Evolutionary conservation across 2,329 filamentous ascomycete genomes (phyloP).

Genomic region (Coniochaeta sp.): DNA sequence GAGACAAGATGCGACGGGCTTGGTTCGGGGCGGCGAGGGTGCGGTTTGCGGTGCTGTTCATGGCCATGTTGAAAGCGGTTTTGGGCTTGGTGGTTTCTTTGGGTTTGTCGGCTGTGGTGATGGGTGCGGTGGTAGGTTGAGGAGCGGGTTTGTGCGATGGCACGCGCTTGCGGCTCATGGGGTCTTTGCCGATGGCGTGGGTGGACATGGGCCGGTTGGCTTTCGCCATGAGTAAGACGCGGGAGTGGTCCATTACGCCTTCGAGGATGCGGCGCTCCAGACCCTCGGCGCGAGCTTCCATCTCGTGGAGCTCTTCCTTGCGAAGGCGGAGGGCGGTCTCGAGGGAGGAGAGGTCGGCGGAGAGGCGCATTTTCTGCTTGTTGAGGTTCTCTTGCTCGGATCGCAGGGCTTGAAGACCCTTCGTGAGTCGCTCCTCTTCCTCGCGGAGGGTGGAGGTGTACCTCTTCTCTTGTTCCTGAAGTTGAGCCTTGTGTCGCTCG

Average conservation of each 20-base stretch:
- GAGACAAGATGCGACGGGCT: slow-evolving; percentile 76
- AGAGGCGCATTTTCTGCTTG: slow-evolving; percentile 71
- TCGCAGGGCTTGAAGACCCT: slow-evolving; percentile 51
- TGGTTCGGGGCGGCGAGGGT: slow-evolving; percentile 41
- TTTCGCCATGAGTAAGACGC: slow-evolving; percentile 76
- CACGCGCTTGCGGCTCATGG: slow-evolving; percentile 53
- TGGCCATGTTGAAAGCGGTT: slow-evolving; percentile 44
- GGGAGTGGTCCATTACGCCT: slow-evolving; percentile 92
- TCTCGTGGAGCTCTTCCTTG: slow-evolving; percentile 81
- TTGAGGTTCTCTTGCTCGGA: slow-evolving; percentile 69
- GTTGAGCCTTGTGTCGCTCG: slow-evolving; percentile 7
- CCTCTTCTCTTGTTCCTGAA: neutral
- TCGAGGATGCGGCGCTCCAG: slow-evolving; percentile 91
- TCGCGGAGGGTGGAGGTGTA: slow-evolving; percentile 38
- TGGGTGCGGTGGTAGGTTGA: slow-evolving; percentile 8
- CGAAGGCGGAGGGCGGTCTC: slow-evolving; percentile 86
- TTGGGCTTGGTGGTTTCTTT: slow-evolving; percentile 18
- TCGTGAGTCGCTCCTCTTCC: slow-evolving; percentile 46
- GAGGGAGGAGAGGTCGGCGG: slow-evolving; percentile 81
- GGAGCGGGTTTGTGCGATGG: slow-evolving; percentile 33
- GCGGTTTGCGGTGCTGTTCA: slow-evolving; percentile 38
- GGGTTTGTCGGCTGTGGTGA: slow-evolving; percentile 12
- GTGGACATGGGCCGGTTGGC: slow-evolving; percentile 23
- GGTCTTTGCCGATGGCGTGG: slow-evolving; percentile 35
- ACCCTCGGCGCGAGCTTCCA: slow-evolving; percentile 83